Percentiles rank a stretch among this genome's conserved stretches.
Evolutionary conservation across 768 basidiomycete genomes (phyloP).

Genomic region (Lyophyllum semitale): DNA sequence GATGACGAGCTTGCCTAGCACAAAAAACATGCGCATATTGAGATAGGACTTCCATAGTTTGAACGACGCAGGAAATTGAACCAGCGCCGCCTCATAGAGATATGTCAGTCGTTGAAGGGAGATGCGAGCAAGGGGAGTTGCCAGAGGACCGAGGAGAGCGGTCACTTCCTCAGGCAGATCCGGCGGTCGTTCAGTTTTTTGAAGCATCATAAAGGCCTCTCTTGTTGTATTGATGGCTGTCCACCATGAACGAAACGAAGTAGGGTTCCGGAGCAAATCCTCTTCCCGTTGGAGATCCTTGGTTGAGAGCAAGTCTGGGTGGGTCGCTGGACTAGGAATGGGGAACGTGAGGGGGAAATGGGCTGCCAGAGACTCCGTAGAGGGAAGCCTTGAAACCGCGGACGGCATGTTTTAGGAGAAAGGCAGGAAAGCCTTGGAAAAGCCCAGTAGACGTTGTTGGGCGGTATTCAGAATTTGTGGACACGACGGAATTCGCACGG

Average conservation of each 20-base stretch:
- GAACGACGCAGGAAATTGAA: constrained; percentile 86
- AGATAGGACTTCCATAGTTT: constrained; percentile 97
- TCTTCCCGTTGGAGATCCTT: constrained; percentile 89
- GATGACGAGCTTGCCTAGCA: constrained; percentile 72
- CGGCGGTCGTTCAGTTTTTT: constrained; percentile 55
- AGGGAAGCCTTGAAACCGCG: constrained; percentile 46
- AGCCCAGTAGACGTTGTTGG: too few species aligned
- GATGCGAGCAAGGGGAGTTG: constrained; percentile 69
- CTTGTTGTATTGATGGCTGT: constrained; percentile 75
- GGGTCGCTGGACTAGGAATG: constrained; percentile 76
- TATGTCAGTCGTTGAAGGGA: constrained; percentile 84
- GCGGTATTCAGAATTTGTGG: background rate
- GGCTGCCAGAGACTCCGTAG: constrained; percentile 49
- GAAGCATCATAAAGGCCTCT: constrained; percentile 59
- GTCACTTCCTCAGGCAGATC: constrained; percentile 51
- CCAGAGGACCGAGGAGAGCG: constrained; percentile 76
- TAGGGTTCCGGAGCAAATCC: constrained; percentile 88
- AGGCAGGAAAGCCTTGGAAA: constrained; percentile 1
- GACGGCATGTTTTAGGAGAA: constrained; percentile 52
- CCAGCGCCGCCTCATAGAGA: constrained; percentile 92
- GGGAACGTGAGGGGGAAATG: constrained; percentile 87
- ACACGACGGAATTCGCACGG: constrained; percentile 12
- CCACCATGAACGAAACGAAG: constrained; percentile 94
- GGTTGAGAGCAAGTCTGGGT: constrained; percentile 72
- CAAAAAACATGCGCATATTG: constrained; percentile 78